A percentile compares a stretch with the other conserved stretches of the same genome.
phyloP scores from a whole-genome alignment of 108 stramenopile genomes.

The Cyclostephanos invisitatus region DNA sequence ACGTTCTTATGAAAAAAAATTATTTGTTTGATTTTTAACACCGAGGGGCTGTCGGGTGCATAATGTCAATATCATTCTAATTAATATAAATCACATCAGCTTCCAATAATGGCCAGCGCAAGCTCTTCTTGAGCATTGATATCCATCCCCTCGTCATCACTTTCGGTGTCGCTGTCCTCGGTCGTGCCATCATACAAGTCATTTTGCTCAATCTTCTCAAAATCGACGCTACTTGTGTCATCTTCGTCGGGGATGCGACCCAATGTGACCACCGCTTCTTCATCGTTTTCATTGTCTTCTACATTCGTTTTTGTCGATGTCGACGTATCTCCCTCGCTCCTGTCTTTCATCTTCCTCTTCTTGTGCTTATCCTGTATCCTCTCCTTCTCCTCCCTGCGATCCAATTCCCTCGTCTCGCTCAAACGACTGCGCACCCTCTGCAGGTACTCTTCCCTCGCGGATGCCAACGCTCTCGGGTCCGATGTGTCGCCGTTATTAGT shows the following conservation, averaged over 20 bases:
- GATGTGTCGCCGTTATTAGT: conserved; percentile 4
- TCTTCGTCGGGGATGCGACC: conserved; percentile 8
- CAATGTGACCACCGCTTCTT: conserved; percentile 32
- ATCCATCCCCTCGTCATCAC: conserved; percentile 48
- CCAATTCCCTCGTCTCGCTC: conserved; percentile 59
- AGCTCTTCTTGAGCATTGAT: conserved; percentile 70
- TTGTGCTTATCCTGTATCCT: conserved; percentile 80
- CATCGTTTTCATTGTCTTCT: conserved; percentile 23
- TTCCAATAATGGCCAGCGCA: conserved; percentile 74
- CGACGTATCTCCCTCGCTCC: conserved; percentile 32
- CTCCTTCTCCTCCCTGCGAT: conserved; percentile 77
- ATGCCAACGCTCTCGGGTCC: conserved; percentile 41
- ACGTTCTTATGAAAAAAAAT: too few relatives aligned
- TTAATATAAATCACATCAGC: background rate
- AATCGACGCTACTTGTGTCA: conserved; percentile 19
- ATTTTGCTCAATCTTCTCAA: conserved; percentile 9
- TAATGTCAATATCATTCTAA: background rate
- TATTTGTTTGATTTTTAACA: too few relatives aligned
- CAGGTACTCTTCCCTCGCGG: conserved; percentile 70
- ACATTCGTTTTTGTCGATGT: conserved; percentile 11
- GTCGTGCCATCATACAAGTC: conserved; percentile 16
- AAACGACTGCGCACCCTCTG: conserved; percentile 69
- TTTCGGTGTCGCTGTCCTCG: conserved; percentile 19
- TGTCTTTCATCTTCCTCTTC: conserved; percentile 68
- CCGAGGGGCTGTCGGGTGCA: background rate